Evolutionary conservation across 2,329 filamentous ascomycete genomes (phyloP).

Genomic region (Shiraia sp.): DNA sequence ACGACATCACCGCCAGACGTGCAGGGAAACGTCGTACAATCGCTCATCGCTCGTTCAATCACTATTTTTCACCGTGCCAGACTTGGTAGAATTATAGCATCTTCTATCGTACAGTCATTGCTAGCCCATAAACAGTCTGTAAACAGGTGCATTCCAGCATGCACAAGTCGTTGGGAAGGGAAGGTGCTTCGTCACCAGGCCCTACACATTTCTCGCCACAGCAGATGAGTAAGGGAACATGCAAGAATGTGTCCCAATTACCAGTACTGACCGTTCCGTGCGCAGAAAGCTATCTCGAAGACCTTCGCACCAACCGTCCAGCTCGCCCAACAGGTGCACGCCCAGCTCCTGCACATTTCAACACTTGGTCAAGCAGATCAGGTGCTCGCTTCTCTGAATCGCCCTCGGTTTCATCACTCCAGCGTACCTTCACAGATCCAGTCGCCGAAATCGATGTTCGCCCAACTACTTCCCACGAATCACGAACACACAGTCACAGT

Average conservation of each 20-base stretch:
- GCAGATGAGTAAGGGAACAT: slow-evolving; percentile 44
- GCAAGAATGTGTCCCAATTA: slow-evolving; percentile 6
- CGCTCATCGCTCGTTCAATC: slow-evolving; percentile 5
- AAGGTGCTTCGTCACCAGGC: slow-evolving; percentile 41
- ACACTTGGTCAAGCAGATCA: slow-evolving; percentile 40
- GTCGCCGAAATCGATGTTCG: slow-evolving; percentile 23
- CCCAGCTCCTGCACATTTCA: slow-evolving; percentile 60
- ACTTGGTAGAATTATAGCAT: not conserved
- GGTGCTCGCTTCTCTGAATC: slow-evolving; percentile 26
- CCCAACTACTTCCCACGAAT: slow-evolving; percentile 21
- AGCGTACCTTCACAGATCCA: slow-evolving; percentile 30
- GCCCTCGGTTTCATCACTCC: slow-evolving; percentile 30
- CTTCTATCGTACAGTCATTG: not conserved
- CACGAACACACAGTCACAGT: slow-evolving; percentile 34
- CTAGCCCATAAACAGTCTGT: slow-evolving; percentile 20
- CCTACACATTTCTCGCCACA: slow-evolving; percentile 42
- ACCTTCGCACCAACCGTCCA: slow-evolving; percentile 69
- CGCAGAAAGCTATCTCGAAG: slow-evolving; percentile 70
- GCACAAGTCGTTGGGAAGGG: slow-evolving; percentile 40
- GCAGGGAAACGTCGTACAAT: slow-evolving; percentile 15
- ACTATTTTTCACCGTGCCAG: slow-evolving; percentile 2
- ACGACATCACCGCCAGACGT: slow-evolving; percentile 35
- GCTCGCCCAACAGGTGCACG: slow-evolving; percentile 72
- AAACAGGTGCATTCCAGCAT: slow-evolving; percentile 29
- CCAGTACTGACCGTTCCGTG: slow-evolving; percentile 19